Percentiles rank a stretch among this genome's conserved stretches.
phyloP scores from a whole-genome alignment of 176 grass and related monocot genomes.

The Cymbopogon citratus region DNA sequence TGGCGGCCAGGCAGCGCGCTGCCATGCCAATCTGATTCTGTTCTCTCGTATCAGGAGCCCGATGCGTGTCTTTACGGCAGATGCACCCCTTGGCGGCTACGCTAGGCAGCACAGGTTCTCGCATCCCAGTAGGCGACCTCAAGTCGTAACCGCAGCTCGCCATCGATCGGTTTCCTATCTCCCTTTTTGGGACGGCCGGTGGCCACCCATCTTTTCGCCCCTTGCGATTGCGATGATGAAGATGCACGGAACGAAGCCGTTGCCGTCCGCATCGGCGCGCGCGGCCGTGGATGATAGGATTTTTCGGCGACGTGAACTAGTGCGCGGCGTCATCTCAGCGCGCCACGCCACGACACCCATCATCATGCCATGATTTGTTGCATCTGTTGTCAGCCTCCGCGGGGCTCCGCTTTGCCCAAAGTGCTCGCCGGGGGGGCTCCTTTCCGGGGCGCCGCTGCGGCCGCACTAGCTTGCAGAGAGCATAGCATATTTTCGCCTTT shows the following conservation, averaged over 20 bases:
- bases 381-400: slow-evolving; percentile 19
- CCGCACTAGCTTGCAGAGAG: neutral
- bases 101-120: slow-evolving; percentile 4
- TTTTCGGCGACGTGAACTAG: neutral
- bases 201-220: neutral
- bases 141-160: neutral
- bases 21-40: neutral
- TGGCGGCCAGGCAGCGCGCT: neutral
- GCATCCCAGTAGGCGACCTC: neutral
- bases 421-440: neutral
- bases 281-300: too few relatives aligned
- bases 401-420: neutral
- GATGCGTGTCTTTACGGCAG: too few relatives aligned
- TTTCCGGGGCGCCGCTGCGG: neutral
- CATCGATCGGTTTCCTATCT: neutral
- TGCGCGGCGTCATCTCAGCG: slow-evolving; percentile 6
- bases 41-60: neutral
- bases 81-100: neutral
- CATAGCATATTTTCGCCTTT: slow-evolving; percentile 5
- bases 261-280: too few relatives aligned
- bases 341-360: neutral
- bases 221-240: neutral
- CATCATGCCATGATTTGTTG: slow-evolving; percentile 23
- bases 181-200: neutral
- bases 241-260: too few relatives aligned